Base-by-base conservation (phyloP, 805 yeast species). In the Candida golubevii region DNA sequence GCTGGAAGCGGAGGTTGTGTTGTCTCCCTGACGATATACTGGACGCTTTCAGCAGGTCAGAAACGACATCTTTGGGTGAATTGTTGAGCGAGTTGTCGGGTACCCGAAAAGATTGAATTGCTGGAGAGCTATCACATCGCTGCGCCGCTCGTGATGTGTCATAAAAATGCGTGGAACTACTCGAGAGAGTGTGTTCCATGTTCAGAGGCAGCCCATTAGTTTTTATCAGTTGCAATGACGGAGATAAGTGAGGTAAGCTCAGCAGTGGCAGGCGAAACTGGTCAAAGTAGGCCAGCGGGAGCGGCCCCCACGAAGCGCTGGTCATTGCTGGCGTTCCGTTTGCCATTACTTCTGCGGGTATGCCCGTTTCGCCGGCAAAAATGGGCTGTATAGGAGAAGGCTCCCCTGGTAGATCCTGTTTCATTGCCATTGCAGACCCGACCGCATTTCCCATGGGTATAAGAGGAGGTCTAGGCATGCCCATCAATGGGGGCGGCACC, bases 181-280 rank as follows among this genome's bases (percentile, higher is more conserved):
- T 18, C 23, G 23, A 18, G 23, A 18, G 23, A 3, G 32, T 4
- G 6, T 29, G n/a, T 4, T 12, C 32, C 6, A 29, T 29, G 32
- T 29, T 12, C 32, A 29, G 6, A 10, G 32, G 32, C 32, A 29
- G 32, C 32, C n/a, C n/a, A 4, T 6, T 6, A 12, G 11, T 29
- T 12, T 3, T 29, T 11, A 29, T 11, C 32, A 33, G 35, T 8
- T 33, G 9, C 26, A 23, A n/a, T 12, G 23, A 7, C 2, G 30
- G 30, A 11, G 12, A n/a, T 8, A 11, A 14, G 6, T 11, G 29
- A 13, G n/a, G 28, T 8, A 11, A 26, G 33, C 23, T n/a, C 38
- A 9, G 38, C 38, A 27, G 32, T 13, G 39, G 44, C 36, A 36
- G 36, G n/a, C 35, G 26, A 33, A 32, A 36, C 27, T 18, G 14